Conservation (phyloP, 139 green algal species). For the Spirogloea muscicola region DNA sequence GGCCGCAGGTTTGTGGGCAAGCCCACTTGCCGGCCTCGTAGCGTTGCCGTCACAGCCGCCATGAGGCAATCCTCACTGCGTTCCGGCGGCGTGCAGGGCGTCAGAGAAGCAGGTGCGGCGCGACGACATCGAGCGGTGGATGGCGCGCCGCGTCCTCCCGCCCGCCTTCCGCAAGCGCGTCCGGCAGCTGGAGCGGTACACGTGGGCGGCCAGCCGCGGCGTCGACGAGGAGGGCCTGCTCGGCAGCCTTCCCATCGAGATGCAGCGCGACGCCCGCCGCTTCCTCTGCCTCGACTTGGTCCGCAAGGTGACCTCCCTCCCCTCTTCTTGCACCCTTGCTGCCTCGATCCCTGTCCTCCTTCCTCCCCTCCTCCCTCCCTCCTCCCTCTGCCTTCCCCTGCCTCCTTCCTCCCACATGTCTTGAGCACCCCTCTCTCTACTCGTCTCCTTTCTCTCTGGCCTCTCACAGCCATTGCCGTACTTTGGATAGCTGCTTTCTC, state of each 20-base stretch:
- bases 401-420: too few species aligned
- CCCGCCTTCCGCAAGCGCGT: not conserved
- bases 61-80: too few species aligned
- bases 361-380: too few species aligned
- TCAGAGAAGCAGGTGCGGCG: conserved; percentile 5
- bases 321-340: not conserved
- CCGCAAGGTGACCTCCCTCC: not conserved
- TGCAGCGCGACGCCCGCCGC: conserved; percentile 4
- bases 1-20: conserved; percentile 22
- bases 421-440: too few species aligned
- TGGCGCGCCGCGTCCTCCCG: conserved; percentile 9
- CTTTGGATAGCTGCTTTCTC: too few species aligned
- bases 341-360: too few species aligned
- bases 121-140: conserved; percentile 2
- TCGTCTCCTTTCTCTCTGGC: too few species aligned
- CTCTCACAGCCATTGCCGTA: too few species aligned
- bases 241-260: not conserved
- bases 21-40: too few species aligned
- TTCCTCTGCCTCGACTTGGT: conserved; percentile 14
- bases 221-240: conserved; percentile 10
- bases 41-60: too few species aligned
- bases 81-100: too few species aligned
- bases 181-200: conserved; percentile 4
- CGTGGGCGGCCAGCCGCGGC: not conserved
- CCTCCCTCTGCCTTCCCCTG: too few species aligned